These are phyloP conservation scores for Maudiozyma serrabonitensis DNA, from an alignment of 805 yeast genomes.

Conservation along the genomic window DNA sequence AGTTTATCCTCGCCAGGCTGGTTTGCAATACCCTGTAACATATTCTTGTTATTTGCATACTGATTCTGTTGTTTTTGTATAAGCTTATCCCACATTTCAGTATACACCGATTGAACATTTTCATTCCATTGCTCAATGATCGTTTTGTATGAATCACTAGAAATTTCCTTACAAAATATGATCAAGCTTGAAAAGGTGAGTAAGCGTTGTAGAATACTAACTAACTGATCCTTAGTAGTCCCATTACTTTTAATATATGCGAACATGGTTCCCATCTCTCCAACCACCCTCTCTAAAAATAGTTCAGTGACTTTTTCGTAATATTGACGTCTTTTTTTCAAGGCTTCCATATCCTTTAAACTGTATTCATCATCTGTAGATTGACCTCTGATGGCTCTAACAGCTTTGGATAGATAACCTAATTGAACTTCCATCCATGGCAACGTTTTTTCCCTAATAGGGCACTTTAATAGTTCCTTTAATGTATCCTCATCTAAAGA, in stretches of 20 bases:
- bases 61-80: conserved; percentile 4
- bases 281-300: conserved; percentile 40
- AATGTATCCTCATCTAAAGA: conserved; percentile 52
- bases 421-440: conserved; percentile 48
- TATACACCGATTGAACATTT: conserved; percentile 29
- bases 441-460: conserved; percentile 38
- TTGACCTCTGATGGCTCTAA: conserved; percentile 50
- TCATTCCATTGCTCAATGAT: conserved; percentile 36
- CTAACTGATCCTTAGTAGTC: conserved; percentile 22
- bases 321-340: conserved; percentile 50
- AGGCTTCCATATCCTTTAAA: conserved; percentile 59
- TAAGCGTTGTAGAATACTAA: conserved; percentile 31
- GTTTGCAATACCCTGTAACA: conserved; percentile 1
- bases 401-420: conserved; percentile 49
- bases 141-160: conserved; percentile 36
- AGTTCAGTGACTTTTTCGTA: conserved; percentile 47
- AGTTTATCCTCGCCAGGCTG: conserved; percentile 8
- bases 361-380: conserved; percentile 34
- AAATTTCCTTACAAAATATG: conserved; percentile 50
- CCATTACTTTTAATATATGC: conserved; percentile 28
- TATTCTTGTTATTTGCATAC: neutral
- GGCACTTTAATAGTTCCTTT: conserved; percentile 35
- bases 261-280: conserved; percentile 37
- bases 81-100: conserved; percentile 16
- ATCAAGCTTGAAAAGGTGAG: conserved; percentile 40